Base-by-base conservation (phyloP, 1,284 basidiomycete genomes). In the Veloboletus limbatus region DNA sequence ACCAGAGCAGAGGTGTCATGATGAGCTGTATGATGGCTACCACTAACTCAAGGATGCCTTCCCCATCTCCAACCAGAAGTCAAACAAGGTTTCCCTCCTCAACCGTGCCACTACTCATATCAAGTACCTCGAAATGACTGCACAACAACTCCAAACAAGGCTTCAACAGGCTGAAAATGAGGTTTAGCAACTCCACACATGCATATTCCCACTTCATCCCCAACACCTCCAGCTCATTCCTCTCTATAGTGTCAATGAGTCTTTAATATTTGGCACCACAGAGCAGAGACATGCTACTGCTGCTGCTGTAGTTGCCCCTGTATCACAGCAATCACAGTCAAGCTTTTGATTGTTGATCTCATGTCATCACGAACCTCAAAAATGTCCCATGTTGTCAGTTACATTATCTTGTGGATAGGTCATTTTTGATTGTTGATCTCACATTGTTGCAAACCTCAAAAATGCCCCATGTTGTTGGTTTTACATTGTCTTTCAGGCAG, bases 11-110 rank as follows among this genome's bases (percentile, higher is more conserved):
- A 77, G 88, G 56, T 79, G 89, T 58, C 82, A 90, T 39, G 88
- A 93, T 59, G 89, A 92, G 69, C 83, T 93, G 58, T 75, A 88
- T 47, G 88, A 92, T 50, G 90, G 90, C 48, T 94, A 93, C 70
- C 79, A 83, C 59, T 77, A 85, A 47, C 82, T 94, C 68, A 90
- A 89, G 76, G 85, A 88, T 55, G 84, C 82, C 43, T 81, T 94
- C 52, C 91, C 91, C 20, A 73, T 82, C 45, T 87, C 85, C 39
- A 90, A 88, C 73, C 89, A 92, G 76, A 88, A 92, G 74, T 82
- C 84, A 14, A 89, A 85, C 78, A 93, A 94, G 72, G 85, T 90
- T 43, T 86, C 81, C 51, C 73, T 93, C 48, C 79, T 94, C 58
- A 90, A 93, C 62, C 82, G 90, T 59, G 86, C 87, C 35, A 87